Conservation (phyloP, 805 yeast species). For the Jamesozyma lodderae region DNA sequence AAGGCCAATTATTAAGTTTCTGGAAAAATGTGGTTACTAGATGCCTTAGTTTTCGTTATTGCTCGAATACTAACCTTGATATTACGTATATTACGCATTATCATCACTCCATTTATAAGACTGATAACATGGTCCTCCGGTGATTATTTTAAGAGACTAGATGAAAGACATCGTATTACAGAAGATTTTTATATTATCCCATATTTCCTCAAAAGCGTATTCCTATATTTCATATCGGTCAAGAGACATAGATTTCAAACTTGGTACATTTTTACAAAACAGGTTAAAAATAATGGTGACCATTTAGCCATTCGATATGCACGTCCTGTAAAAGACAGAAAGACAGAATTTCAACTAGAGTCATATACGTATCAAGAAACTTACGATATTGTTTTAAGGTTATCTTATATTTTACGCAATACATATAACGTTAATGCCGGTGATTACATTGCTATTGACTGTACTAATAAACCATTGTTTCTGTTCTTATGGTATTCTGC, state of each 20-base stretch:
- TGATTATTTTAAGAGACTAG: slow-evolving; percentile 15
- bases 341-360: slow-evolving; percentile 53
- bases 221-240: slow-evolving; percentile 32
- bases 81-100: slow-evolving; percentile 11
- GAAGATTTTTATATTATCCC: slow-evolving; percentile 50
- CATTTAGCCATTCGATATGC: slow-evolving; percentile 54
- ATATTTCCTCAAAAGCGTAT: slow-evolving; percentile 33
- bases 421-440: slow-evolving; percentile 57
- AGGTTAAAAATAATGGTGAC: slow-evolving; percentile 42
- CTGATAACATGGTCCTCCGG: slow-evolving; percentile 8
- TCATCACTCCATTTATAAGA: slow-evolving; percentile 11
- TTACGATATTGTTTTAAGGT: slow-evolving; percentile 53
- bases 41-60: slow-evolving; percentile 9
- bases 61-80: slow-evolving; percentile 10
- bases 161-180: slow-evolving; percentile 28
- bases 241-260: slow-evolving; percentile 36
- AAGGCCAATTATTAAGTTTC: background rate
- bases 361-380: slow-evolving; percentile 59
- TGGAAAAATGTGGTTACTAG: slow-evolving; percentile 4
- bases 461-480: slow-evolving; percentile 76
- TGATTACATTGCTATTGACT: slow-evolving; percentile 65
- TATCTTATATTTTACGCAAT: slow-evolving; percentile 54
- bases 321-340: slow-evolving; percentile 35
- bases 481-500: slow-evolving; percentile 73
- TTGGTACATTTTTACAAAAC: slow-evolving; percentile 61